Conservation (phyloP, 768 basidiomycete species). For the Atractiella rhizophila region DNA sequence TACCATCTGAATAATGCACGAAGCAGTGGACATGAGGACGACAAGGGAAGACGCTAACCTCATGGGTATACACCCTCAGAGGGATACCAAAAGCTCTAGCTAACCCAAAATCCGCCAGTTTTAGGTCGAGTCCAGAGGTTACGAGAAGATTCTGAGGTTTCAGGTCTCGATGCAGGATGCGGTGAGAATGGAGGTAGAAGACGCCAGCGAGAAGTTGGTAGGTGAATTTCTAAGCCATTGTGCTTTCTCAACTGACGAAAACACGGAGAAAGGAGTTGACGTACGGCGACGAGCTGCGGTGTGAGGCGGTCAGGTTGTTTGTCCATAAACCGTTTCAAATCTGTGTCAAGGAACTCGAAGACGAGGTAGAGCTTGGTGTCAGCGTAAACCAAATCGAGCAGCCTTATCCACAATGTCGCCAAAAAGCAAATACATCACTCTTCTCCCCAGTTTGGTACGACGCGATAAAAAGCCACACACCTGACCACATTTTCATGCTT, state of each 20-base stretch:
- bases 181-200: slow-evolving; percentile 78
- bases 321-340: slow-evolving; percentile 93
- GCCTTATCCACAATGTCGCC: slow-evolving; percentile 31
- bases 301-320: slow-evolving; percentile 30
- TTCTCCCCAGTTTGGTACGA: no score
- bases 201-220: slow-evolving; percentile 75
- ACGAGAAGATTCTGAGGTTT: slow-evolving; percentile 72
- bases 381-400: slow-evolving; percentile 85
- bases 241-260: no score
- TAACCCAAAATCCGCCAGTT: slow-evolving; percentile 87
- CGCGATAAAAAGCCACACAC: no score
- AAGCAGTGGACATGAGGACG: background rate
- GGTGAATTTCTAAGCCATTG: slow-evolving; percentile 93
- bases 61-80: slow-evolving; percentile 95
- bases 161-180: slow-evolving; percentile 83
- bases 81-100: slow-evolving; percentile 95
- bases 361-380: slow-evolving; percentile 95
- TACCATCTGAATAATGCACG: background rate
- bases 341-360: slow-evolving; percentile 89
- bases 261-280: slow-evolving; percentile 1
- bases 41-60: slow-evolving; percentile 30
- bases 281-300: slow-evolving; percentile 62
- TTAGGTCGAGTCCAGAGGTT: slow-evolving; percentile 65
- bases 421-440: background rate
- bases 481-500: slow-evolving; percentile 88